A percentile compares a stretch with the other conserved stretches of the same genome.
phyloP scores from a whole-genome alignment of 805 yeast species.

The Tetrapisispora taiwanensis region DNA sequence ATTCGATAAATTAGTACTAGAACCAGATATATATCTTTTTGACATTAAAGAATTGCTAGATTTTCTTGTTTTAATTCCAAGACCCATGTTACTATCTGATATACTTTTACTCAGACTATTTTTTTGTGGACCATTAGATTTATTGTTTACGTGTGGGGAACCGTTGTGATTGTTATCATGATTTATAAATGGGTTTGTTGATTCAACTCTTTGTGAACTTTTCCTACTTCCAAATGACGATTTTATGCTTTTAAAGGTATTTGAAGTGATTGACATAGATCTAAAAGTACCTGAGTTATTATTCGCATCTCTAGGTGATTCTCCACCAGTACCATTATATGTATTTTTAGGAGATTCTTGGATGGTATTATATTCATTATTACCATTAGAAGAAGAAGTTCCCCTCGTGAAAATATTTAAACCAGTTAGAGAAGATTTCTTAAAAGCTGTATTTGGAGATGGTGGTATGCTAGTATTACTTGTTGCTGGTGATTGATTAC shows the following conservation, averaged over 20 bases:
- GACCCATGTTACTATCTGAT: slow-evolving; percentile 14
- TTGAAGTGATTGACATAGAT: slow-evolving; percentile 29
- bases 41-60: slow-evolving; percentile 33
- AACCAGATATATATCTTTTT: slow-evolving; percentile 30
- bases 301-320: slow-evolving; percentile 6
- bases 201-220: slow-evolving; percentile 37
- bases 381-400: slow-evolving; percentile 19
- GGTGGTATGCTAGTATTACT: slow-evolving; percentile 11
- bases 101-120: slow-evolving; percentile 3
- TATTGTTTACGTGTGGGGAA: not conserved
- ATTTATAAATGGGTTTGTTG: slow-evolving; percentile 19
- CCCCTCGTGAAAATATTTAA: slow-evolving; percentile 24
- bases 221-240: slow-evolving; percentile 33
- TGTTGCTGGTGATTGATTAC: slow-evolving; percentile 2
- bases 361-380: not conserved
- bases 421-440: slow-evolving; percentile 27
- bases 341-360: not conserved
- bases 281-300: slow-evolving; percentile 14
- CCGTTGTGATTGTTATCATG: slow-evolving; percentile 6
- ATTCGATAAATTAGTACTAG: slow-evolving; percentile 8
- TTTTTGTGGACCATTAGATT: not conserved
- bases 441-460: slow-evolving; percentile 9
- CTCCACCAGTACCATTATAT: not conserved
- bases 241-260: slow-evolving; percentile 25
- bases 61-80: slow-evolving; percentile 38